phyloP scores from a whole-genome alignment of 768 basidiomycete species.

The Mycena floridula region DNA sequence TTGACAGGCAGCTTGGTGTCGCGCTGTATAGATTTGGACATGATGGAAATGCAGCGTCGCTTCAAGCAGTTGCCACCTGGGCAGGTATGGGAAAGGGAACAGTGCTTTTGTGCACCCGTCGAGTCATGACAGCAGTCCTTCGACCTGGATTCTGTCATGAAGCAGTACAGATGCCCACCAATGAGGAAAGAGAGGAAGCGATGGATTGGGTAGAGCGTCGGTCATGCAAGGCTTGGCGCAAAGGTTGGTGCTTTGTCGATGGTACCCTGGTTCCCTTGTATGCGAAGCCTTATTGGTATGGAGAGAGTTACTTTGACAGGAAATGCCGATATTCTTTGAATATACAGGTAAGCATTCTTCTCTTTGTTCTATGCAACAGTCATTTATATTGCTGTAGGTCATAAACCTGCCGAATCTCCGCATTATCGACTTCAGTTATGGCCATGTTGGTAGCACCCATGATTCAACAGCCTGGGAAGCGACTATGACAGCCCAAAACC shows the following conservation, averaged over 20 bases:
- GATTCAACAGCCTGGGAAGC: conserved; percentile 24
- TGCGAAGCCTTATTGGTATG: conserved; percentile 23
- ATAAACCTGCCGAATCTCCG: conserved; percentile 27
- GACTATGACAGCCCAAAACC: conserved; percentile 13
- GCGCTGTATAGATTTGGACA: conserved; percentile 15
- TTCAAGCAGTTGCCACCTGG: conserved; percentile 29
- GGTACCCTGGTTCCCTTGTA: conserved; percentile 29
- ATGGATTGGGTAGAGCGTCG: conserved; percentile 29
- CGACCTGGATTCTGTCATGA: conserved; percentile 15
- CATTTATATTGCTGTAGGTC: no score
- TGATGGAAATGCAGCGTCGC: conserved; percentile 28
- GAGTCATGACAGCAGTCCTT: conserved; percentile 26
- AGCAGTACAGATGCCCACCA: conserved; percentile 22
- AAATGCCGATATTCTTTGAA: conserved; percentile 34
- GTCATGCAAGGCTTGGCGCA: conserved; percentile 27
- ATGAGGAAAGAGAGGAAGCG: conserved; percentile 27
- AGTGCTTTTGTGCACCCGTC: conserved; percentile 17
- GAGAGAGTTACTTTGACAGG: conserved; percentile 30
- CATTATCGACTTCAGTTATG: conserved; percentile 2
- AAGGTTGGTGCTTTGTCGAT: no score
- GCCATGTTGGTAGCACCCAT: no score
- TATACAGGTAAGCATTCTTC: conserved; percentile 21
- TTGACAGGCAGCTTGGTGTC: conserved; percentile 28
- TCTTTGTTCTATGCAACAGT: conserved; percentile 14
- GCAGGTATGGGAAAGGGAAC: conserved; percentile 28